Evolutionary conservation across 495 filamentous ascomycete species (phyloP).

Genomic region (Penicillium turbatum): DNA sequence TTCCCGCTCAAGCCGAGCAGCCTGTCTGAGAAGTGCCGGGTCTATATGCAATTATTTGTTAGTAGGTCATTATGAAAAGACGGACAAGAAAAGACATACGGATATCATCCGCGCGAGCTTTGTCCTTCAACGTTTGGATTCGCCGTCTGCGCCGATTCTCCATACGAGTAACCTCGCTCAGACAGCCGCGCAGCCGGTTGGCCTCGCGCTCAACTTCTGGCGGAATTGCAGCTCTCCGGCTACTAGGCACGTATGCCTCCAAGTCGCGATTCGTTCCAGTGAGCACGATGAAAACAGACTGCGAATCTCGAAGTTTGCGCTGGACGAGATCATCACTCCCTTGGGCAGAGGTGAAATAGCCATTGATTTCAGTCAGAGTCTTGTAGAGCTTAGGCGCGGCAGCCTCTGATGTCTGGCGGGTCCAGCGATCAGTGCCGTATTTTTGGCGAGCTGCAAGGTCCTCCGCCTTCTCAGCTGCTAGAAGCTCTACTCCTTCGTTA

Average conservation of each 20-base stretch:
- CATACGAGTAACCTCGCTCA: constrained; percentile 79
- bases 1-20: constrained; percentile 77
- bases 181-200: constrained; percentile 62
- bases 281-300: constrained; percentile 68
- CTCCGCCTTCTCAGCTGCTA: constrained; percentile 76
- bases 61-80: not conserved
- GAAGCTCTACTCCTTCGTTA: constrained; percentile 71
- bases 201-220: constrained; percentile 76
- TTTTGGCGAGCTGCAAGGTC: constrained; percentile 69
- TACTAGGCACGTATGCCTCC: constrained; percentile 85
- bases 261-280: constrained; percentile 73
- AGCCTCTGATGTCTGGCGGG: constrained; percentile 59
- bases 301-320: constrained; percentile 70
- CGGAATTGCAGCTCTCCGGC: constrained; percentile 69
- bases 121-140: constrained; percentile 69
- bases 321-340: constrained; percentile 79
- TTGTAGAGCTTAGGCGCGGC: constrained; percentile 72
- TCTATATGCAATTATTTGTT: constrained; percentile 33
- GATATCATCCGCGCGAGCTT: constrained; percentile 84
- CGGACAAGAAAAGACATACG: constrained; percentile 43
- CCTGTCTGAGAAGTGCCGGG: constrained; percentile 70
- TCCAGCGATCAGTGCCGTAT: constrained; percentile 88
- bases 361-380: constrained; percentile 73
- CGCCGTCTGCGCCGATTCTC: constrained; percentile 73
- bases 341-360: constrained; percentile 80